Conservation (phyloP, 2,329 filamentous ascomycete species). For the Colletotrichum sp. region DNA sequence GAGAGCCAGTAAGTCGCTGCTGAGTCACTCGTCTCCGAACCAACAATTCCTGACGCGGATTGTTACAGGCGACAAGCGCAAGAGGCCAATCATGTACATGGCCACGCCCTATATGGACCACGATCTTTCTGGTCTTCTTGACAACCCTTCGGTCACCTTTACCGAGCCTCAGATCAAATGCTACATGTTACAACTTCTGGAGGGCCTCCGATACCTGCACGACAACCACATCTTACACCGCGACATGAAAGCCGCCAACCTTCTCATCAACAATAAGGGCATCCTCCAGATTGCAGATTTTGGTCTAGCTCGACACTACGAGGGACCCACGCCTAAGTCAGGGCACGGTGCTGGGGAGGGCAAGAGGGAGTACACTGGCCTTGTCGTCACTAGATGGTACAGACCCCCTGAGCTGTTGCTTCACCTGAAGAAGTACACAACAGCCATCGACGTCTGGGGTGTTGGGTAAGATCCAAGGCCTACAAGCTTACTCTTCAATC, state of each 20-base stretch:
- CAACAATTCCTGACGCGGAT: slow-evolving; percentile 26
- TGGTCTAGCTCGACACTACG: slow-evolving; percentile 90
- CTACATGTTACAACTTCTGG: slow-evolving; percentile 91
- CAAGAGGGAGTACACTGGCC: slow-evolving; percentile 88
- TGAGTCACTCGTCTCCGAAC: neutral
- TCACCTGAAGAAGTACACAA: slow-evolving; percentile 89
- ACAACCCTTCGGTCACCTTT: slow-evolving; percentile 90
- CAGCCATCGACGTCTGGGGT: slow-evolving; percentile 97
- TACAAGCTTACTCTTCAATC: neutral
- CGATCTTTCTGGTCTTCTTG: slow-evolving; percentile 94
- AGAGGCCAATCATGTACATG: slow-evolving; percentile 94
- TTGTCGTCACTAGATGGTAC: slow-evolving; percentile 98
- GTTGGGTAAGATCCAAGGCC: slow-evolving; percentile 72
- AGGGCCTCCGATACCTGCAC: slow-evolving; percentile 90
- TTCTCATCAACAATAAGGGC: slow-evolving; percentile 93
- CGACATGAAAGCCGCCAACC: slow-evolving; percentile 98
- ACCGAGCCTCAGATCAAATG: slow-evolving; percentile 95
- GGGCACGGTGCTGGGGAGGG: slow-evolving; percentile 85
- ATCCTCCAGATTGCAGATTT: slow-evolving; percentile 98
- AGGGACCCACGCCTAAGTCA: slow-evolving; percentile 78
- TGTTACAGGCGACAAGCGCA: slow-evolving; percentile 72
- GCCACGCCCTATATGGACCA: slow-evolving; percentile 99
- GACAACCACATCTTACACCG: slow-evolving; percentile 89
- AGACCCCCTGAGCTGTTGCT: slow-evolving; percentile 91
- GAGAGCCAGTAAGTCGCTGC: slow-evolving; percentile 57